Conservation (phyloP, 2,329 filamentous ascomycete genomes). For the Thelonectria blattea region DNA sequence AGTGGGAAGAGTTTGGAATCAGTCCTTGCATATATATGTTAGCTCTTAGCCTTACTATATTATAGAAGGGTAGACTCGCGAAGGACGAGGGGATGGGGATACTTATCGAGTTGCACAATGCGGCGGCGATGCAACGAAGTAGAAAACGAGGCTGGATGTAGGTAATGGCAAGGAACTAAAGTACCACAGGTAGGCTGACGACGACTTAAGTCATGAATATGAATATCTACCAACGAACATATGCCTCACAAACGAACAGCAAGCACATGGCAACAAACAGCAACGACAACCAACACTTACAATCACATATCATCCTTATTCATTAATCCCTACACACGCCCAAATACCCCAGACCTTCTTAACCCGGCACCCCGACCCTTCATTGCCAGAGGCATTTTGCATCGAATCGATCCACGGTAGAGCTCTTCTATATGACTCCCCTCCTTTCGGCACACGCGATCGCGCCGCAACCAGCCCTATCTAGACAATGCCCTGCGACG, state of each 20-base stretch:
- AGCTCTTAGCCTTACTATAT: not conserved
- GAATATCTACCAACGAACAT: no score
- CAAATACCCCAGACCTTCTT: conserved; percentile 1
- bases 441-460: not conserved
- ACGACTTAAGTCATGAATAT: no score
- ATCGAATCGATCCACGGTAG: not conserved
- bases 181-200: no score
- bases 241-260: no score
- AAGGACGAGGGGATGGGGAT: not conserved
- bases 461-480: not conserved
- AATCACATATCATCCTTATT: conserved; percentile 1
- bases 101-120: not conserved
- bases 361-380: not conserved
- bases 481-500: conserved; percentile 13
- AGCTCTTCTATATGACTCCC: conserved; percentile 1
- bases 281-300: not conserved
- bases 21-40: not conserved
- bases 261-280: not conserved
- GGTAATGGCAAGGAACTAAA: no score
- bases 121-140: no score
- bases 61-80: not conserved
- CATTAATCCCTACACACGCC: conserved; percentile 10
- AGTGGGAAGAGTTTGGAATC: not conserved
- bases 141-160: no score
- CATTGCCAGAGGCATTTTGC: not conserved